phyloP scores from a whole-genome alignment of 768 basidiomycete species.

The Daedalea quercina region DNA sequence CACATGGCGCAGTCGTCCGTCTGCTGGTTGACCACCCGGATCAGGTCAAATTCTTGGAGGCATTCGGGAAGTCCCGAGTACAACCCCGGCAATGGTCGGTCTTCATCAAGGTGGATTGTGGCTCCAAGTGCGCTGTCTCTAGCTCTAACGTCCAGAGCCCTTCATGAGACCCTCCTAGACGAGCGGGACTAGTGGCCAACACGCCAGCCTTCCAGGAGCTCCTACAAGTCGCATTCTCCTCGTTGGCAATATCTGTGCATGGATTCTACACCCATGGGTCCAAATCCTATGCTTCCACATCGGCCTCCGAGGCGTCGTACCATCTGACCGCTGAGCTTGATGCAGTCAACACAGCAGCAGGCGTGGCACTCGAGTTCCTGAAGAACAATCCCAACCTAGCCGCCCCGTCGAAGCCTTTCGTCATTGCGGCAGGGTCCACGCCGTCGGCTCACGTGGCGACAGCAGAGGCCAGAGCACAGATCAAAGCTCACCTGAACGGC shows the following conservation, averaged over 20 bases:
- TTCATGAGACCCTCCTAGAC: slow-evolving; percentile 34
- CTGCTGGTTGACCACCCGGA: slow-evolving; percentile 72
- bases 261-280: slow-evolving; percentile 84
- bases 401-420: slow-evolving; percentile 42
- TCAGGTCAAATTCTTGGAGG: slow-evolving; percentile 60
- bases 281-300: slow-evolving; percentile 71
- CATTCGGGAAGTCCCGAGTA: slow-evolving; percentile 40
- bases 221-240: slow-evolving; percentile 43
- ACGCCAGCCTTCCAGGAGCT: slow-evolving; percentile 51
- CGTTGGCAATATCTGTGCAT: slow-evolving; percentile 54
- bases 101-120: slow-evolving; percentile 78
- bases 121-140: slow-evolving; percentile 51
- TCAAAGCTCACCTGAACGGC: slow-evolving; percentile 47
- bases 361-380: slow-evolving; percentile 43
- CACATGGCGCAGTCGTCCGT: slow-evolving; percentile 53
- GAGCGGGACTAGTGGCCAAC: slow-evolving; percentile 58
- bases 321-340: slow-evolving; percentile 67
- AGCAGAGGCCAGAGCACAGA: slow-evolving; percentile 36
- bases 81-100: slow-evolving; percentile 55
- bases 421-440: slow-evolving; percentile 81
- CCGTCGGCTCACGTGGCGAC: slow-evolving; percentile 80
- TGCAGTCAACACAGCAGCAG: slow-evolving; percentile 61
- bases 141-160: not conserved
- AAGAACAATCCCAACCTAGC: slow-evolving; percentile 26
- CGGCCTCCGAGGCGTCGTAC: slow-evolving; percentile 52